Conservation (phyloP, 2,329 filamentous ascomycete species). For the Cladosporium sp. region DNA sequence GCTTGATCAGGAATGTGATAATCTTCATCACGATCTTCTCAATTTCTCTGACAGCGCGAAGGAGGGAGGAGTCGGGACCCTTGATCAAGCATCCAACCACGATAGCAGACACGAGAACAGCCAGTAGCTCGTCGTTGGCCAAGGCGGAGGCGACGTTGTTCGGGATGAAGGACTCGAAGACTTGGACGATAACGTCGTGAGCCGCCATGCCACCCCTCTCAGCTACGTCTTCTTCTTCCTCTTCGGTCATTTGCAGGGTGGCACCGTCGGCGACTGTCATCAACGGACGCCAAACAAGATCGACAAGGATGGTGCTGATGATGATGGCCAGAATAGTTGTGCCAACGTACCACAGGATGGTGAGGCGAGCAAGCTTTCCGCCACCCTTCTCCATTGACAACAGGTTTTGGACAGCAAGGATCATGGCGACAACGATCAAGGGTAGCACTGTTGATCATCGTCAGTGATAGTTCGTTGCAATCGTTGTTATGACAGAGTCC, state of each 20-base stretch:
- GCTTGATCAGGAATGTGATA: constrained; percentile 53
- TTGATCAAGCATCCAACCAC: constrained; percentile 53
- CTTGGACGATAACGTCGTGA: constrained; percentile 50
- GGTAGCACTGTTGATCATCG: constrained; percentile 47
- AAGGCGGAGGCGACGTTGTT: constrained; percentile 53
- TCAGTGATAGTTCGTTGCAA: constrained; percentile 21
- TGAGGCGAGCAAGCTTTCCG: constrained; percentile 51
- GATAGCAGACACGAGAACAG: constrained; percentile 51
- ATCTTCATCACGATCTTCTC: constrained; percentile 52
- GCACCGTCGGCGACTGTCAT: constrained; percentile 45
- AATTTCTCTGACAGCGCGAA: constrained; percentile 51
- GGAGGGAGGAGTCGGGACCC: constrained; percentile 42
- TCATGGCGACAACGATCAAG: constrained; percentile 56
- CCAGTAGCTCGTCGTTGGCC: constrained; percentile 50
- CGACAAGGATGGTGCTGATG: constrained; percentile 50
- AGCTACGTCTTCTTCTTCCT: constrained; percentile 38
- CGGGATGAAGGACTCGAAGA: constrained; percentile 55
- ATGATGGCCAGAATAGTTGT: constrained; percentile 55
- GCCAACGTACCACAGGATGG: constrained; percentile 49
- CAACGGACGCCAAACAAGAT: constrained; percentile 52
- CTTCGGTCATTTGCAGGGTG: constrained; percentile 30
- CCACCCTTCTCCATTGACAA: constrained; percentile 50
- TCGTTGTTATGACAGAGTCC: constrained; percentile 24
- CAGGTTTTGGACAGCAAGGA: constrained; percentile 54
- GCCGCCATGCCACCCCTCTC: constrained; percentile 43